Evolutionary conservation across 768 basidiomycete genomes (phyloP), one percentile per base, ranked within the genome.

Genomic region (Suillus sp.): DNA sequence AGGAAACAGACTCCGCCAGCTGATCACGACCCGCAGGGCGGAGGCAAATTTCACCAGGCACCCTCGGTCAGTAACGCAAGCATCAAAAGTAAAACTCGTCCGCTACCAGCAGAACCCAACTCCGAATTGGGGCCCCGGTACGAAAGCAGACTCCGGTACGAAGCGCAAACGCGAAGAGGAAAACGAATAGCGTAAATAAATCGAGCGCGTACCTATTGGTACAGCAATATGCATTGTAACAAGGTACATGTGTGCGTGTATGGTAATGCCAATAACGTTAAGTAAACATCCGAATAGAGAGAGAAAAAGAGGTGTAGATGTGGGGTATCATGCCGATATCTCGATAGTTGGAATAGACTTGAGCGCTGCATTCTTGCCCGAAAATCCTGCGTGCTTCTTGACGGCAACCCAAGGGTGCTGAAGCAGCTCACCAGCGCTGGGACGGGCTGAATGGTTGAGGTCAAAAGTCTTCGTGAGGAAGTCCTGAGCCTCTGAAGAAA

Each of bases 91-190:
- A 62, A 93, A 92, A 67, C 78, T 96, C 8, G 91, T 96, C 1
- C 83, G 94, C 43, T 97, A 96, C 76, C 95, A 96, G 74, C 85
- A 86, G 65, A 98, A 97, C 71, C 97, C 96, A 5, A 82, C 86
- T n/a, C 82, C 87, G 2, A 83, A 97, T 73, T 99, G 97, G 97
- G 96, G 96, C 0, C 97, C 96, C 0, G 91, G 85, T 18, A 81
- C 83, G 60, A 89, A 82, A 69, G 90, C 91, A 4, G 77, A 70
- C 25, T 73, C 74, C 30, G 76, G 77, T n/a, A 71, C 67, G 51
- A 71, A 79, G 65, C 70, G 79, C 16, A 73, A 71, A 64, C 59
- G 65, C 14, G 67, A 63, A 13, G 57, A 62, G 18, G 66, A 67
- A 27, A 37, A 68, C 22, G 63, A 55, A 47, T 63, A 67, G 59